phyloP scores from a whole-genome alignment of 2,329 filamentous ascomycete genomes.

The Epichloe uncinata region DNA sequence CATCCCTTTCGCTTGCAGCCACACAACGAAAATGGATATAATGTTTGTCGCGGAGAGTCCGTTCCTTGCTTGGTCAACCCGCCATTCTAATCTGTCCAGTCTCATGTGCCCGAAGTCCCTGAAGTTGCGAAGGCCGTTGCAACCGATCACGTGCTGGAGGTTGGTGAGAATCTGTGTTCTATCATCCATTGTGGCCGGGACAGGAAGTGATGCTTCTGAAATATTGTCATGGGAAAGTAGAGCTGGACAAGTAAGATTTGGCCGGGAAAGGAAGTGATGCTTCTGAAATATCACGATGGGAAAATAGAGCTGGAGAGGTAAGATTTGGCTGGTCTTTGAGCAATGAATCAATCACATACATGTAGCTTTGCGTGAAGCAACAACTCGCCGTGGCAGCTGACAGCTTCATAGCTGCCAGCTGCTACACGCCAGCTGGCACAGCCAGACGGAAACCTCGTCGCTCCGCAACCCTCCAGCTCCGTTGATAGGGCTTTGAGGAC shows the following conservation, averaged over 20 bases:
- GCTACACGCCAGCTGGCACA: slow-evolving; percentile 1
- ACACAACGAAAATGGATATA: slow-evolving; percentile 14
- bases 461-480: neutral
- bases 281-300: too few species aligned
- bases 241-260: neutral
- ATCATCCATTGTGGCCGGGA: slow-evolving; percentile 11
- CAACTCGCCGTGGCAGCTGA: too few species aligned
- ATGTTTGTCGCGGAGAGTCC: slow-evolving; percentile 8
- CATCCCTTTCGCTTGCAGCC: slow-evolving; percentile 13
- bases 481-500: too few species aligned
- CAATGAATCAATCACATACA: too few species aligned
- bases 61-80: slow-evolving; percentile 5
- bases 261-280: neutral
- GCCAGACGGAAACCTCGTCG: neutral
- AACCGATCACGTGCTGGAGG: slow-evolving; percentile 12
- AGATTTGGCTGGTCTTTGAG: neutral
- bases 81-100: slow-evolving; percentile 13
- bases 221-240: neutral
- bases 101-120: slow-evolving; percentile 13
- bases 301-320: neutral
- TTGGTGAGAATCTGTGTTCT: slow-evolving; percentile 8
- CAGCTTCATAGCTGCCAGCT: neutral
- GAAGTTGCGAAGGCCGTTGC: slow-evolving; percentile 10
- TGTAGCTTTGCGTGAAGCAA: too few species aligned
- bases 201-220: neutral